A percentile compares a stretch with the other conserved stretches of the same genome.
Evolutionary conservation across 2,329 filamentous ascomycete genomes (phyloP).

Genomic region (Sarocladium oryzae): DNA sequence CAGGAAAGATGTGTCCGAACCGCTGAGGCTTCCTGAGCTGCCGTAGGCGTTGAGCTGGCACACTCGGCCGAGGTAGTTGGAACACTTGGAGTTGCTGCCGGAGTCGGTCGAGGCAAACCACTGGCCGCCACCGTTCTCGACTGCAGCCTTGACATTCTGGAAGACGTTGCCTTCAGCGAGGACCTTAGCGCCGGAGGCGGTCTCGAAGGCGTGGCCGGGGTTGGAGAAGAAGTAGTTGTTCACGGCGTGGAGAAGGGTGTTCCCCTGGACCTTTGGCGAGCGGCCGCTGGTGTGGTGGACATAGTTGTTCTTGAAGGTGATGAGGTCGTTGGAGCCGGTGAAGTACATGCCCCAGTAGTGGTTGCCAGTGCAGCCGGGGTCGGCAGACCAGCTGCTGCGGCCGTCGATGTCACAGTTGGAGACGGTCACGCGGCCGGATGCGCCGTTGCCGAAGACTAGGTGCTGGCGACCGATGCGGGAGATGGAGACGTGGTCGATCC

Average conservation of each 20-base stretch:
- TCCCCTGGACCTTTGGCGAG: slow-evolving; percentile 50
- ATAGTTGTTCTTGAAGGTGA: slow-evolving; percentile 56
- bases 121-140: slow-evolving; percentile 10
- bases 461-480: slow-evolving; percentile 33
- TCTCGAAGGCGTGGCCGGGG: slow-evolving; percentile 50
- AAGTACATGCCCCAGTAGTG: slow-evolving; percentile 28
- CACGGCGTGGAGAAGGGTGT: slow-evolving; percentile 46
- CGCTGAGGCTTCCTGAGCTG: slow-evolving; percentile 30
- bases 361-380: slow-evolving; percentile 33
- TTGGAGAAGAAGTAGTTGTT: slow-evolving; percentile 20
- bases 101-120: slow-evolving; percentile 13
- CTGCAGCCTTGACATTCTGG: slow-evolving; percentile 37
- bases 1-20: slow-evolving; percentile 42
- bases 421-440: slow-evolving; percentile 50
- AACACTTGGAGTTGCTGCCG: slow-evolving; percentile 17
- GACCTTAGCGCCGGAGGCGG: slow-evolving; percentile 34
- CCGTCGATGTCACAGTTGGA: slow-evolving; percentile 56
- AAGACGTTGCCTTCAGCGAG: slow-evolving; percentile 54
- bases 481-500: slow-evolving; percentile 50
- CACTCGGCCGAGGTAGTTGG: slow-evolving; percentile 1
- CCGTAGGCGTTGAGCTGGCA: slow-evolving; percentile 27
- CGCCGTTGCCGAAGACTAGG: slow-evolving; percentile 49
- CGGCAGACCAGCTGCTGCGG: slow-evolving; percentile 30
- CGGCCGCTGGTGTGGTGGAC: slow-evolving; percentile 52
- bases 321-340: slow-evolving; percentile 25